Base-by-base conservation (phyloP, 2,329 filamentous ascomycete species). In the Colletotrichum sp. region DNA sequence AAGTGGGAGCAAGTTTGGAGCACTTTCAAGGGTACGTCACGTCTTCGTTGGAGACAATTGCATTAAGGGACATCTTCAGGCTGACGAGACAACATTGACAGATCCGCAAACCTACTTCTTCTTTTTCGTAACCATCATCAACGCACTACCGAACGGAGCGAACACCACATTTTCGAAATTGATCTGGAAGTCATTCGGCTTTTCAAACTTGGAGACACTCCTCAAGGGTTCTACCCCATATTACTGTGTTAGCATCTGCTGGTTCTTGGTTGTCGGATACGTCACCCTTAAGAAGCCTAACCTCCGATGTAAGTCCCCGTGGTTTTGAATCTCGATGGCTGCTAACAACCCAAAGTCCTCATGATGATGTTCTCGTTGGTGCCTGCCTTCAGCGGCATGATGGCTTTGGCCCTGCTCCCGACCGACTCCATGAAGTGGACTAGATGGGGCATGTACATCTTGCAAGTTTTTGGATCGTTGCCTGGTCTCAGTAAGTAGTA, bases 81-180 rank as follows among this genome's bases (percentile, higher is more conserved):
- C n/a, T 59, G 9, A 59, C 55, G 4, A 59, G 26, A 18, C 21
- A 14, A 28, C 55, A 2, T 59, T 24, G 14, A 68, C 32, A 77
- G 81, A 83, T 36, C 81, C 82, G 3, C 82, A 83, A 67, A 83
- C 80, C 0, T 83, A 83, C 63, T 84, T 84, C 75, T 82, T 83
- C 75, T 84, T 84, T 77, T 82, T 84, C 72, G 79, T 82, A 7
- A 82, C 81, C 7, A 82, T 84, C 61, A 76, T 84, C 28, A 83
- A 83, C 70, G 78, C 81, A 1, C 69, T 84, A 4, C 83, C 83
- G 3, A 83, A 84, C 43, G 82, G 83, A 16, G 83, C 80, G n/a
- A 83, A 79, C 60, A 82, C 82, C 7, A 80, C 81, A 4, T 84
- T 84, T 66, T 78, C 78, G 0, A 83, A 83, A 21, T 72, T 84